A percentile compares a stretch with the other conserved stretches of the same genome.
phyloP scores from a whole-genome alignment of 495 filamentous ascomycete genomes.

The Penicillium taxi region DNA sequence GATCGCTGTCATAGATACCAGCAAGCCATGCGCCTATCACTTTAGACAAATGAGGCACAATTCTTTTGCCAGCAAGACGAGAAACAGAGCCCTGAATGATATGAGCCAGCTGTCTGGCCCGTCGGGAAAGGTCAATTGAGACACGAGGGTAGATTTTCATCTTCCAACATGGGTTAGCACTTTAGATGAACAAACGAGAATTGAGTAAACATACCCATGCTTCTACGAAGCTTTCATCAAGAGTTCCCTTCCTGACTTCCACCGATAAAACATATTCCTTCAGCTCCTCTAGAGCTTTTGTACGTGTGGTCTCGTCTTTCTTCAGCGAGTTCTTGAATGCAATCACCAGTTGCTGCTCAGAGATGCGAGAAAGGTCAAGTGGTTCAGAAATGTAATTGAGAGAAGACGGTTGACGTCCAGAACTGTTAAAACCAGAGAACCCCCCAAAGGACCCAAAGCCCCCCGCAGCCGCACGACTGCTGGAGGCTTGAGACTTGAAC shows the following conservation, averaged over 20 bases:
- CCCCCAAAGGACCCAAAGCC: slow-evolving; percentile 42
- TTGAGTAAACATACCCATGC: slow-evolving; percentile 68
- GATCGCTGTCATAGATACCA: slow-evolving; percentile 80
- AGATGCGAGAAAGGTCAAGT: slow-evolving; percentile 70
- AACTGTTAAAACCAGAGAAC: slow-evolving; percentile 38
- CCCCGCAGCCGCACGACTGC: slow-evolving; percentile 52
- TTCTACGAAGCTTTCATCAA: slow-evolving; percentile 70
- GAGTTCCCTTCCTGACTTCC: slow-evolving; percentile 39
- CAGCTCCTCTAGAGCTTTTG: slow-evolving; percentile 87
- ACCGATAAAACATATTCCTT: slow-evolving; percentile 50
- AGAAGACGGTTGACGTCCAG: slow-evolving; percentile 44
- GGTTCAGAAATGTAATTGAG: slow-evolving; percentile 83
- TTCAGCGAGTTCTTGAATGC: slow-evolving; percentile 87
- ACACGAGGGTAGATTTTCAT: slow-evolving; percentile 76
- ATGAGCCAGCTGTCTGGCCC: slow-evolving; percentile 80
- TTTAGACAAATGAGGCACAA: slow-evolving; percentile 66
- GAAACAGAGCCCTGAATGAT: slow-evolving; percentile 64
- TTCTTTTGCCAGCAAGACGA: slow-evolving; percentile 63
- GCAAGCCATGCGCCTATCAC: slow-evolving; percentile 82
- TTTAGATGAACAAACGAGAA: slow-evolving; percentile 7
- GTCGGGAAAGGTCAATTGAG: slow-evolving; percentile 79
- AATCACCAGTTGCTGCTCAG: slow-evolving; percentile 72
- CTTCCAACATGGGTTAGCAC: slow-evolving; percentile 38
- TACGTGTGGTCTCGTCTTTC: slow-evolving; percentile 85
- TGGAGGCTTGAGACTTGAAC: slow-evolving; percentile 66